Percentiles rank a stretch among this genome's conserved stretches.
phyloP scores from a whole-genome alignment of 2,329 filamentous ascomycete genomes.

The Fusarium sp. region DNA sequence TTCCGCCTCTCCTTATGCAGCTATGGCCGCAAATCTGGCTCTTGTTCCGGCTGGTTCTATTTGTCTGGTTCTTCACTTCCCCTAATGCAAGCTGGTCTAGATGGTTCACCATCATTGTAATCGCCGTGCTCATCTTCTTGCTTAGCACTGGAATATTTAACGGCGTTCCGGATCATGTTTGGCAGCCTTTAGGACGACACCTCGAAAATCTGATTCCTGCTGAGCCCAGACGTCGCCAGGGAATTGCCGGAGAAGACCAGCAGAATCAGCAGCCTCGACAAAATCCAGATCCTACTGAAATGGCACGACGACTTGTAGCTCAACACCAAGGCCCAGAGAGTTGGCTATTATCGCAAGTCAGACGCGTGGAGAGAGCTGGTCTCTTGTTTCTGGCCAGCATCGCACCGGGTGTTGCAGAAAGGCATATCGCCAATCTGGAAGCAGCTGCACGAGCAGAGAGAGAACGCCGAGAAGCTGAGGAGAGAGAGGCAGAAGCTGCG shows the following conservation, averaged over 20 bases:
- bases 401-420: conserved; percentile 73
- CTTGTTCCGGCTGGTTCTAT: conserved; percentile 66
- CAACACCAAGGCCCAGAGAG: conserved; percentile 47
- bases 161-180: conserved; percentile 64
- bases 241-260: conserved; percentile 31
- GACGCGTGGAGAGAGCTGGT: conserved; percentile 68
- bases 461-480: conserved; percentile 56
- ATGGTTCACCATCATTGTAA: conserved; percentile 65
- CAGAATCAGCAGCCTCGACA: conserved; percentile 41
- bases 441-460: conserved; percentile 61
- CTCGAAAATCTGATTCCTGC: conserved; percentile 70
- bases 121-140: conserved; percentile 68
- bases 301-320: conserved; percentile 66
- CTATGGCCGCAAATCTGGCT: conserved; percentile 74
- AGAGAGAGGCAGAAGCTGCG: conserved; percentile 50
- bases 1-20: conserved; percentile 50
- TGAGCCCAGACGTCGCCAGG: conserved; percentile 51
- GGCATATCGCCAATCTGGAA: conserved; percentile 71
- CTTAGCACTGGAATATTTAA: conserved; percentile 70
- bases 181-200: conserved; percentile 68
- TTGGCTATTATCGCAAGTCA: conserved; percentile 56
- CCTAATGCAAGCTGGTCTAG: conserved; percentile 69
- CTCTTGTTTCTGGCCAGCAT: conserved; percentile 75
- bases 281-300: conserved; percentile 60
- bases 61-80: conserved; percentile 74